Percentiles rank a stretch among this genome's conserved stretches.
phyloP scores from a whole-genome alignment of 257 asterid genomes.

The Nyctanthes arbortristis region DNA sequence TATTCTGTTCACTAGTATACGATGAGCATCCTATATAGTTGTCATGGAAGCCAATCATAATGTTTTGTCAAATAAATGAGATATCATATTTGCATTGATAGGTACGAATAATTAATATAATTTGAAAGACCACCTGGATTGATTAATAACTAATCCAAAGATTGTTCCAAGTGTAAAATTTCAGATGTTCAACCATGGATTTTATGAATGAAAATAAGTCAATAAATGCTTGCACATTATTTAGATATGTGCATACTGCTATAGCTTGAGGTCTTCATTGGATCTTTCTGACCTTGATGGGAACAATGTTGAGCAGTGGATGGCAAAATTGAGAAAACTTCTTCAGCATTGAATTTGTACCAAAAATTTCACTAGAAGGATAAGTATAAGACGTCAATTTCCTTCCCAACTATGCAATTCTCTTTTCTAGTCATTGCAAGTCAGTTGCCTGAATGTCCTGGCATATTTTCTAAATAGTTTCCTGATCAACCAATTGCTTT shows the following conservation, averaged over 20 bases:
- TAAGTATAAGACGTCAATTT: neutral
- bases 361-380: neutral
- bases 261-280: neutral
- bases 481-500: slow-evolving; percentile 13
- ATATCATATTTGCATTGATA: slow-evolving; percentile 9
- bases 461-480: neutral
- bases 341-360: slow-evolving; percentile 2
- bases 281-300: slow-evolving; percentile 6
- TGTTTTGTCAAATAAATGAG: neutral
- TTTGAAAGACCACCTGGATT: neutral
- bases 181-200: neutral
- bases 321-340: neutral
- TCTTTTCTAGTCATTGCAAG: neutral
- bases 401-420: slow-evolving; percentile 5
- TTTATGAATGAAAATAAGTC: neutral
- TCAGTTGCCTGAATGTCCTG: neutral
- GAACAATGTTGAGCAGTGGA: slow-evolving; percentile 2
- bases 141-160: neutral
- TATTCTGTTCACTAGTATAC: neutral
- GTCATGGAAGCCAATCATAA: neutral
- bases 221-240: neutral
- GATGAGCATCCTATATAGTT: neutral
- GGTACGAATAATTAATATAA: neutral
- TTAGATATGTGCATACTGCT: slow-evolving; percentile 3
- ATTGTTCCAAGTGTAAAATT: neutral